phyloP scores from a whole-genome alignment of 139 green algal species.

The Tetradesmus obliquus region DNA sequence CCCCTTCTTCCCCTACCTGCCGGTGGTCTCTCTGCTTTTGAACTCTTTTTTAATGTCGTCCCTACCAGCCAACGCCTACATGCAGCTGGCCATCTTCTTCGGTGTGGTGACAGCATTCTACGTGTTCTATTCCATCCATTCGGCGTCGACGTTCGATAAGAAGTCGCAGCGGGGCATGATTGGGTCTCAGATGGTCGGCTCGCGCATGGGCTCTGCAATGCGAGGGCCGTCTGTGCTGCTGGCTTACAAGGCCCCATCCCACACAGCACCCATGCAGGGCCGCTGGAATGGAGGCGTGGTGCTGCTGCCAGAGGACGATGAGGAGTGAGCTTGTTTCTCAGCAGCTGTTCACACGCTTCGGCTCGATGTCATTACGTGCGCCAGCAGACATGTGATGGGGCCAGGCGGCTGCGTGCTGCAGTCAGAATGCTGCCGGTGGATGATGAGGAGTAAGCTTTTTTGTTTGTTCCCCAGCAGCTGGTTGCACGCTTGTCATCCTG shows the following conservation, averaged over 20 bases:
- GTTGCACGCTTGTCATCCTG: too few relatives aligned
- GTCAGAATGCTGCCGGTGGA: neutral
- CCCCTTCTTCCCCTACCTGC: neutral
- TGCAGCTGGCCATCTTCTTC: slow-evolving; percentile 19
- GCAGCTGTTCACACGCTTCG: too few relatives aligned
- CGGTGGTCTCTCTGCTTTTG: neutral
- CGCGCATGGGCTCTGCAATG: neutral
- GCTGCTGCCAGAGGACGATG: neutral
- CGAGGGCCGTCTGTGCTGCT: neutral
- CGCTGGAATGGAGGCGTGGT: neutral
- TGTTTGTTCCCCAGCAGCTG: too few relatives aligned
- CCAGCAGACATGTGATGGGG: too few relatives aligned
- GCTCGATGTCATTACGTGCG: too few relatives aligned
- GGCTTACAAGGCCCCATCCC: neutral
- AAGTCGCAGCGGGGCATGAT: neutral
- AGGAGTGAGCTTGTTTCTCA: neutral
- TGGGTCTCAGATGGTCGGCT: neutral
- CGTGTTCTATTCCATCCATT: slow-evolving; percentile 30
- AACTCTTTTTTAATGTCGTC: slow-evolving; percentile 24
- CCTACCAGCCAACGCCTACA: neutral
- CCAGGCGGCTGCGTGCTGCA: too few relatives aligned
- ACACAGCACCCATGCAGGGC: neutral
- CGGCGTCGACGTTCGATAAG: neutral
- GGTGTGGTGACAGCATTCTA: neutral
- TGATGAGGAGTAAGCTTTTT: neutral